Evolutionary conservation across 768 basidiomycete genomes (phyloP), one percentile per base, ranked within the genome.

Genomic region (Kondoa subrosea): DNA sequence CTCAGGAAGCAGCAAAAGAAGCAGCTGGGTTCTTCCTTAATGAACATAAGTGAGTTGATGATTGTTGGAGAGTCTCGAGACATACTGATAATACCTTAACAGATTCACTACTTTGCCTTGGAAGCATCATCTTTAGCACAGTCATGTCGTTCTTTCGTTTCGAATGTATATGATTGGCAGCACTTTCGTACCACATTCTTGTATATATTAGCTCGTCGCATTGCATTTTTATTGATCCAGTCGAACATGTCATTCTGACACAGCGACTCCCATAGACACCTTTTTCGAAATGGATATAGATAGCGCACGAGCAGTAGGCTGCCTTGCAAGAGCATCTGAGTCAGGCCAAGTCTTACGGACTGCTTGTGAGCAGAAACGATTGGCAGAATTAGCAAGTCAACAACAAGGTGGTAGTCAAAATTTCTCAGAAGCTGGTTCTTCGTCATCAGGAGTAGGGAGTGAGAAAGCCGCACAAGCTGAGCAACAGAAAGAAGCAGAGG

Each of bases 271-370:
- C n/a, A n/a, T n/a, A n/a, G n/a, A n/a, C n/a, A n/a, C n/a, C n/a
- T n/a, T n/a, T n/a, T n/a, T n/a, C n/a, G n/a, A 60, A 27, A 60
- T 60, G 58, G 58, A 60, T 8, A 60, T 60, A 26, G 58, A 60
- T 27, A 25, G 25, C 29, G 58, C 30, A 60, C 30, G 58, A 25
- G n/a, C 25, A 14, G n/a, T 25, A 26, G 12, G 58, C 58, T 26
- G n/a, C 25, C 58, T 25, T 4, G 14, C 25, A 14, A 60, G 58
- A 8, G 58, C 58, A 60, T 8, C 30, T 31, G 30, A 31, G 30
- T 60, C 30, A 31, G 8, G n/a, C 14, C 58, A 27, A 4, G n/a
- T n/a, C n/a, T n/a, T n/a, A n/a, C n/a, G n/a, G n/a, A n/a, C n/a
- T n/a, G n/a, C n/a, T n/a, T n/a, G n/a, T n/a, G n/a, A 60, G 14